Conservation (phyloP, 2,329 filamentous ascomycete species). For the Aspergillus versicolor region DNA sequence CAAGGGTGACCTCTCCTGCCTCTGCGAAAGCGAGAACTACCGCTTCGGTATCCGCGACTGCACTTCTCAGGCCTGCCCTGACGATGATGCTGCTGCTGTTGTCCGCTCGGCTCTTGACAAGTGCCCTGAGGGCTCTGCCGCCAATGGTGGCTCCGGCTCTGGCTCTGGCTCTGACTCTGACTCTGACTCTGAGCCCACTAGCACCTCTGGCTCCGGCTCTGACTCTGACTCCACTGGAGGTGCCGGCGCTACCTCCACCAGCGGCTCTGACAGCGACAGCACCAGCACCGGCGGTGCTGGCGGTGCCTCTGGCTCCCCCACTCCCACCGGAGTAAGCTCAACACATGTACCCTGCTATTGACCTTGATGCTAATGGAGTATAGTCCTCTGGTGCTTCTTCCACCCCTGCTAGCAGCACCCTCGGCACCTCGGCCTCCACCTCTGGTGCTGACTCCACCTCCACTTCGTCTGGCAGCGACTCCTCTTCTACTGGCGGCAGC, state of each 20-base stretch:
- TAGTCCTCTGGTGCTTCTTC: slow-evolving; percentile 10
- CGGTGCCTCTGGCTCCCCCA: background rate
- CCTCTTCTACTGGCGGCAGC: too few species aligned
- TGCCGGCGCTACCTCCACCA: slow-evolving; percentile 13
- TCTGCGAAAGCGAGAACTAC: slow-evolving; percentile 44
- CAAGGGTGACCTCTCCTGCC: slow-evolving; percentile 37
- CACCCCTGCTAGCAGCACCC: slow-evolving; percentile 10
- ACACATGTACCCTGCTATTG: background rate
- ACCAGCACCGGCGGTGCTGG: background rate
- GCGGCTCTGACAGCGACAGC: slow-evolving; percentile 21
- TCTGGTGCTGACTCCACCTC: slow-evolving; percentile 4
- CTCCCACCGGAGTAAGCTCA: background rate
- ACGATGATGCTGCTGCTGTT: slow-evolving; percentile 34
- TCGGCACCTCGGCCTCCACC: slow-evolving; percentile 5
- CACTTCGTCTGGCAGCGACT: slow-evolving; percentile 6
- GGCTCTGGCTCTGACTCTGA: background rate
- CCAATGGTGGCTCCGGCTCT: slow-evolving; percentile 1
- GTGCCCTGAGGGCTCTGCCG: slow-evolving; percentile 25
- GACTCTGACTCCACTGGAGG: slow-evolving; percentile 11
- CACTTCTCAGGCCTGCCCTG: slow-evolving; percentile 44
- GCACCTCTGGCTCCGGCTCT: background rate
- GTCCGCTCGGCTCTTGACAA: slow-evolving; percentile 33
- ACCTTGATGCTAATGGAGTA: background rate
- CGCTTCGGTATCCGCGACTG: slow-evolving; percentile 48
- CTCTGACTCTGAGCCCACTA: background rate